Conservation (phyloP, 768 basidiomycete genomes). For the Boletellus emodensis region DNA sequence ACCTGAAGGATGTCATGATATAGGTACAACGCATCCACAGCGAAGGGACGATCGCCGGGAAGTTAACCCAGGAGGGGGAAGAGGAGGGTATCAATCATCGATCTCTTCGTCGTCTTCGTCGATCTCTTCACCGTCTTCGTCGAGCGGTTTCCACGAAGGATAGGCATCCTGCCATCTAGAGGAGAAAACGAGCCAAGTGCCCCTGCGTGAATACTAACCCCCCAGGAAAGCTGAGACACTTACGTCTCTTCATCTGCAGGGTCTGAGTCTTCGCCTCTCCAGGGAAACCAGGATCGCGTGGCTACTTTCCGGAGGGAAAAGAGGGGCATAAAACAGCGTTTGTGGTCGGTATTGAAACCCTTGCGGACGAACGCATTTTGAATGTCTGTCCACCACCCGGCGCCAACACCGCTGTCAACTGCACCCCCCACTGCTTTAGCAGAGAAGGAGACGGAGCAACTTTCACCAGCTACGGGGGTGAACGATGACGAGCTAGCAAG, state of each 20-base stretch:
- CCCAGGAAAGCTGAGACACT: not conserved
- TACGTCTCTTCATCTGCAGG: slow-evolving; percentile 3
- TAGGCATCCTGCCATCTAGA: slow-evolving; percentile 17
- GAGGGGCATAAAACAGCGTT: slow-evolving; percentile 9
- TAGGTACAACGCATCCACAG: not conserved
- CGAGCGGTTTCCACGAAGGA: slow-evolving; percentile 17
- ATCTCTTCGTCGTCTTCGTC: too few relatives aligned
- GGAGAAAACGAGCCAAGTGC: not conserved
- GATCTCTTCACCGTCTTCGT: slow-evolving; percentile 16
- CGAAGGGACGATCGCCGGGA: not conserved
- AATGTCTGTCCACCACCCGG: slow-evolving; percentile 5
- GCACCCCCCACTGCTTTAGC: not conserved
- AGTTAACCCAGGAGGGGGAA: not conserved
- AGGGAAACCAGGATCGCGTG: not conserved
- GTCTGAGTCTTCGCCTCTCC: slow-evolving; percentile 6
- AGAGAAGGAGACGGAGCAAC: slow-evolving; percentile 10
- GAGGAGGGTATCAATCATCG: not conserved
- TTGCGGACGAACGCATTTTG: slow-evolving; percentile 4
- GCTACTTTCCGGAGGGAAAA: slow-evolving; percentile 9
- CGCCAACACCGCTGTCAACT: not conserved
- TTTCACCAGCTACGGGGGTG: slow-evolving; percentile 1
- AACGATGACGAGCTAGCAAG: not conserved
- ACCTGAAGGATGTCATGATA: not conserved
- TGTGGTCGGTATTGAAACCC: not conserved
- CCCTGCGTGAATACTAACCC: not conserved